These are phyloP conservation scores for Colletotrichum viniferum DNA, from an alignment of 2,329 filamentous ascomycete species.

Conservation along the genomic window DNA sequence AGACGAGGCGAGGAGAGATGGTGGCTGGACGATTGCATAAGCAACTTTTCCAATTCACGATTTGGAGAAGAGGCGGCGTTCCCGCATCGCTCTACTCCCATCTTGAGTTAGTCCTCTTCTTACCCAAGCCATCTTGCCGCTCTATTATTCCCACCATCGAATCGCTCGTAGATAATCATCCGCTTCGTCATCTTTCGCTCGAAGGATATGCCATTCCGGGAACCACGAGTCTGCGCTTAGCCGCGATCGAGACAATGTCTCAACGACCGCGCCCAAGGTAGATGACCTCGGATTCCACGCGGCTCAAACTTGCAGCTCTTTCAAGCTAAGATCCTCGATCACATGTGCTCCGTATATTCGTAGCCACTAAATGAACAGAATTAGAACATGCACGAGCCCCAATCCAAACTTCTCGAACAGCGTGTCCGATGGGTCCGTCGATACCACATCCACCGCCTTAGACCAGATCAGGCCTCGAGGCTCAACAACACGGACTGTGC, in stretches of 20 bases:
- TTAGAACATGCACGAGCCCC: background rate
- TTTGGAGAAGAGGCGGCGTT: background rate
- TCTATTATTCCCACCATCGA: background rate
- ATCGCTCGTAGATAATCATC: background rate
- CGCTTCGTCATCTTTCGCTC: background rate
- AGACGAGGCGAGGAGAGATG: background rate
- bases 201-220: rapidly evolving
- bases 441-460: background rate
- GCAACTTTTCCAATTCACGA: background rate
- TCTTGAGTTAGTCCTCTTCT: background rate
- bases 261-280: background rate
- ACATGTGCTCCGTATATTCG: background rate
- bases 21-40: background rate
- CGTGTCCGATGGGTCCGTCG: background rate
- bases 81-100: background rate
- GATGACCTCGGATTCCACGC: background rate
- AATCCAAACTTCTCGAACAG: background rate
- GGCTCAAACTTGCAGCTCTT: background rate
- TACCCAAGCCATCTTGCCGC: background rate
- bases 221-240: background rate
- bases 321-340: background rate
- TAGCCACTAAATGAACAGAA: background rate
- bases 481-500: background rate
- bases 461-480: background rate
- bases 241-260: background rate